Evolutionary conservation across 345 rosid genomes (phyloP).

Genomic region (Gynandropsis gynandra): DNA sequence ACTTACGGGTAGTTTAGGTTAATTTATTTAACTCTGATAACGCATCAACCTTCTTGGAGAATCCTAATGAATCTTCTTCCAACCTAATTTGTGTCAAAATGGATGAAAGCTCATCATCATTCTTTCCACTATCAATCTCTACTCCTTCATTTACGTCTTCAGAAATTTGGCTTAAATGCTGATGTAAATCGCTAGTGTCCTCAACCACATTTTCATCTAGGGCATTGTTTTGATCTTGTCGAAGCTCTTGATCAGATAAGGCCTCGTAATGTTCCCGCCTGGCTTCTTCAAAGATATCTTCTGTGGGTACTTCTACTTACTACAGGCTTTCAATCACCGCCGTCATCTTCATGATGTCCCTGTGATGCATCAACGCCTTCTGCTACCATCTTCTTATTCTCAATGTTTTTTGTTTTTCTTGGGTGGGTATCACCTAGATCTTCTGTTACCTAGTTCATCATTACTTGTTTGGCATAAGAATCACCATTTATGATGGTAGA

Average conservation of each 20-base stretch:
- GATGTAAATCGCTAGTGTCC: too few species aligned
- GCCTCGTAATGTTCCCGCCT: slow-evolving; percentile 45
- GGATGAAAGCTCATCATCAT: slow-evolving; percentile 37
- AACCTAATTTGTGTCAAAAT: slow-evolving; percentile 62
- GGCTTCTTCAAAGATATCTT: slow-evolving; percentile 72
- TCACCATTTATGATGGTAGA: slow-evolving; percentile 33
- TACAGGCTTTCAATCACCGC: slow-evolving; percentile 80
- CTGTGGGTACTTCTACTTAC: slow-evolving; percentile 90
- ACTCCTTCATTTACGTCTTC: too few species aligned
- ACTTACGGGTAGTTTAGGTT: too few species aligned
- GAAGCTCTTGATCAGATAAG: slow-evolving; percentile 50
- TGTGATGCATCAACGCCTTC: too few species aligned
- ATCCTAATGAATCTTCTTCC: slow-evolving; percentile 46
- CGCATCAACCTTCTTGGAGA: slow-evolving; percentile 39
- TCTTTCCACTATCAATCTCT: slow-evolving; percentile 19
- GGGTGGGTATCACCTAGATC: too few species aligned
- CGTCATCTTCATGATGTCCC: slow-evolving; percentile 37
- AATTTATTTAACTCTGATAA: too few species aligned
- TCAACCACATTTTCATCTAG: slow-evolving; percentile 25
- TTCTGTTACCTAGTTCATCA: too few species aligned
- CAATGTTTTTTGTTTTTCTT: too few species aligned
- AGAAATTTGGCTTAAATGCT: too few species aligned
- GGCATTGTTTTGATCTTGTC: slow-evolving; percentile 38
- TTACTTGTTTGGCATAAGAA: slow-evolving; percentile 35
- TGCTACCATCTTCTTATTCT: too few species aligned